These are phyloP conservation scores for Raddia guianensis DNA, from an alignment of 176 grass and related monocot genomes.

Conservation along the genomic window DNA sequence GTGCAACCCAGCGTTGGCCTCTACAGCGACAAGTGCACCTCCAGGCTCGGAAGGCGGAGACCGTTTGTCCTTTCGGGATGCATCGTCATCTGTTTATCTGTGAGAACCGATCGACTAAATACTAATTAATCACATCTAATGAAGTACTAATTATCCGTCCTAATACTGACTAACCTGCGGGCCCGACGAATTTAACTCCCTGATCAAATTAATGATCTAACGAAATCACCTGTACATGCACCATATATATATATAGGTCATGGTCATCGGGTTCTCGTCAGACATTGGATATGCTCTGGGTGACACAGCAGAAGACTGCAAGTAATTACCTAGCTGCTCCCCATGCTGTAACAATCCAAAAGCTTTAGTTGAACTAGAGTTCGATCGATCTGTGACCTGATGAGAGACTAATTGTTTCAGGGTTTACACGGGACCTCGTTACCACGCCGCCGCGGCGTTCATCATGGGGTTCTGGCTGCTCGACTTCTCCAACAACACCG, in stretches of 20 bases:
- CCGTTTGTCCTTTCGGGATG: slow-evolving; percentile 72
- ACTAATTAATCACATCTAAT: not conserved
- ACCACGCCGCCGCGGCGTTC: slow-evolving; percentile 58
- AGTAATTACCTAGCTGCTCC: slow-evolving; percentile 26
- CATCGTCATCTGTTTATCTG: slow-evolving; percentile 58
- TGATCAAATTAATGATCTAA: not conserved
- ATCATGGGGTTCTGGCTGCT: slow-evolving; percentile 85
- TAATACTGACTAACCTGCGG: not conserved
- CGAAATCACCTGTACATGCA: not conserved
- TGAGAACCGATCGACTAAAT: slow-evolving; percentile 29
- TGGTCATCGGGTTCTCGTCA: slow-evolving; percentile 68
- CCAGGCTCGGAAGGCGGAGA: slow-evolving; percentile 63
- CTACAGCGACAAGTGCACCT: slow-evolving; percentile 73
- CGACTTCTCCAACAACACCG: slow-evolving; percentile 84
- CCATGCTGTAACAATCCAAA: not conserved
- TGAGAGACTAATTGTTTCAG: slow-evolving; percentile 5
- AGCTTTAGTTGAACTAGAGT: too few species aligned
- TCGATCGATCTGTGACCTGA: not conserved
- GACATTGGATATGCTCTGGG: slow-evolving; percentile 76
- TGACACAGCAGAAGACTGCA: slow-evolving; percentile 70
- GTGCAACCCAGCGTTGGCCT: slow-evolving; percentile 72
- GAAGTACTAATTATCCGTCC: not conserved
- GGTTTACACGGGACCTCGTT: slow-evolving; percentile 57
- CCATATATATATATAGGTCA: slow-evolving; percentile 47
- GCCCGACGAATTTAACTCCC: not conserved